Base-by-base conservation (phyloP, 2,329 filamentous ascomycete genomes). In the Conoideocrella luteorostrata region DNA sequence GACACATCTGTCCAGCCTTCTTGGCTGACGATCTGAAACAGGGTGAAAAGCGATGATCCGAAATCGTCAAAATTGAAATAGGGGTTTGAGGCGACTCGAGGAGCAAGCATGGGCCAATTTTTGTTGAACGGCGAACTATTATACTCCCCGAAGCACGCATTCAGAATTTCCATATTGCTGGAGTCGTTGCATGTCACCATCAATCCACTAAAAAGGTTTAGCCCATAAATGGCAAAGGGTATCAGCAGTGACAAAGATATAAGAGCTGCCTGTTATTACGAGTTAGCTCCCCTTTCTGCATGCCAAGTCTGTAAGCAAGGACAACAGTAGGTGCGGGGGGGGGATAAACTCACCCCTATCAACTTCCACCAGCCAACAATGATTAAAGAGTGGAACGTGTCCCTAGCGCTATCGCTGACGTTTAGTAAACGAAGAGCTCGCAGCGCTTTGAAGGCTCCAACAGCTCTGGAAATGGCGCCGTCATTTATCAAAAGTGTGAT, bases 1-100 rank as follows among this genome's bases (percentile, higher is more conserved):
- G 93, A 87, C n/a, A 95, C 88, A 61, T 95, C 89, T 10, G 83
- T 82, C 93, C 94, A 98, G 26, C 93, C 93, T 72, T 98, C 94
- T 64, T 98, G 93, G 41, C 91, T 97, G 33, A 97, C 91, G 65
- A 98, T 96, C 63, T 97, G 90, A 69, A 96, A 98, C 47, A 98
- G 85, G 49, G 95, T 94, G 69, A 97, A 97, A 26, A 98, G 74
- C 0, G 91, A 86, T 43, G 87, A 79, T n/a, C 85, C 87, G 56
- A 98, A 98, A 59, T 94, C 86, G 63, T 98, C 93, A 59, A 98
- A 98, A 61, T 85, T 85, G 66, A 85, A 97, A 59, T 80, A 95
- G 0, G 84, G 80, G 56, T 98, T 97, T 2, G 78, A 66, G 10
- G 84, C 88, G 37, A 84, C 80, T 43, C 93, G 80, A 5, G 93